Evolutionary conservation across 257 asterid species (phyloP), one percentile per base, ranked within the genome.

Genomic region (Verbascum thapsus): DNA sequence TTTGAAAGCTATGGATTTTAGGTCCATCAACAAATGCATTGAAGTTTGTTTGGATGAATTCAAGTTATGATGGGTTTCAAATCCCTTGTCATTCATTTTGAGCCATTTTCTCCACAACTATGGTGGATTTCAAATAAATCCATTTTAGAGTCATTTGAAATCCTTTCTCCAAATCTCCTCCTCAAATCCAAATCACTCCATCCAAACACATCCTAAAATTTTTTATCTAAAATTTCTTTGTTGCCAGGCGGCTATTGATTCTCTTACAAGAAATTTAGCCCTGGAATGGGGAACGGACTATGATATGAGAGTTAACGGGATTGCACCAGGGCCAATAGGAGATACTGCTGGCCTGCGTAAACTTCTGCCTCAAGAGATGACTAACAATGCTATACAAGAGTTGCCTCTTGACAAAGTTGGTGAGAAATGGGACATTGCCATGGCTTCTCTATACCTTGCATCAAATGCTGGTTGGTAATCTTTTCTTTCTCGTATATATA

Each of bases 201-300:
- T n/a, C n/a, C n/a, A n/a, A n/a, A n/a, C n/a, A n/a, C n/a, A n/a
- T n/a, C n/a, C n/a, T n/a, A n/a, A n/a, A n/a, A n/a, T n/a, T n/a
- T n/a, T n/a, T n/a, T n/a, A n/a, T n/a, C n/a, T n/a, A n/a, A n/a
- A n/a, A 26, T 67, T 5, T 60, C 38, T 22, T 40, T 60, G 55
- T 58, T 13, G 65, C n/a, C 79, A 90, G 96, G 96, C 96, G 47
- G 96, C 89, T 32, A 72, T 90, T 75, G 96, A 90, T 76, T 71
- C 98, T 47, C 74, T 88, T 15, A 90, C 96, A 9, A 83, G 95
- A 76, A 83, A 73, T 69, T 79, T 90, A 63, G 96, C 98, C 23
- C 80, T 90, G 64, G 98, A 88, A 78, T 88, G 96, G 98, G 98
- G 98, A 23, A 78, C 91, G 0, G 95, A 90, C 61, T 83, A 87